Evolutionary conservation across 495 filamentous ascomycete genomes (phyloP).

Genomic region (Neurospora tetraspora): DNA sequence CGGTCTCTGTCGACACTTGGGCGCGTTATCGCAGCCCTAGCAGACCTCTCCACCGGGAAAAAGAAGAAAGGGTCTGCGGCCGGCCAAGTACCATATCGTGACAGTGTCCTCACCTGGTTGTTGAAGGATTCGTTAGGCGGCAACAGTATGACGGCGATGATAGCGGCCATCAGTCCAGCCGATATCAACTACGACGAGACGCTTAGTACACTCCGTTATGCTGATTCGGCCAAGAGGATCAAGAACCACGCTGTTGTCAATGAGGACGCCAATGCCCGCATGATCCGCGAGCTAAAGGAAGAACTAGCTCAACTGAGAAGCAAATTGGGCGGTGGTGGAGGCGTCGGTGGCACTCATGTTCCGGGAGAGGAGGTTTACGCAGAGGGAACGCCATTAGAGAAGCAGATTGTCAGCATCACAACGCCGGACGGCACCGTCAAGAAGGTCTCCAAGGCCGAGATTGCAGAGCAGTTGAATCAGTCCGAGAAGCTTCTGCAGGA

Average conservation of each 20-base stretch:
- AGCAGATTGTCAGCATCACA: slow-evolving; percentile 94
- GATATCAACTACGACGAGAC: slow-evolving; percentile 99
- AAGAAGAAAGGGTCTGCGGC: slow-evolving; percentile 58
- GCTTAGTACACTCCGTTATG: slow-evolving; percentile 88
- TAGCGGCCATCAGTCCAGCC: slow-evolving; percentile 94
- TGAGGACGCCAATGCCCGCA: slow-evolving; percentile 95
- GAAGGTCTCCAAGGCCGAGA: slow-evolving; percentile 96
- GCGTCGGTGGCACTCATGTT: slow-evolving; percentile 29
- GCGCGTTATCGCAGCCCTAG: slow-evolving; percentile 94
- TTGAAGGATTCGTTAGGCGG: slow-evolving; percentile 95
- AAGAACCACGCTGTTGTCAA: slow-evolving; percentile 99
- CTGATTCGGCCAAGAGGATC: slow-evolving; percentile 95
- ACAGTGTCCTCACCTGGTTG: slow-evolving; percentile 93
- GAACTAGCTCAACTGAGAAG: slow-evolving; percentile 78
- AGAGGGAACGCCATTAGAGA: slow-evolving; percentile 80
- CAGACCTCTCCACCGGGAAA: slow-evolving; percentile 80
- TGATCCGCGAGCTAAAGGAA: slow-evolving; percentile 97
- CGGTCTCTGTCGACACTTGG: slow-evolving; percentile 91
- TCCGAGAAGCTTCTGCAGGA: slow-evolving; percentile 94
- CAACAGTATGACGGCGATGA: slow-evolving; percentile 99
- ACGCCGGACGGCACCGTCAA: slow-evolving; percentile 77
- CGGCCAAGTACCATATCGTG: slow-evolving; percentile 89
- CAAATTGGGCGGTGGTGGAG: slow-evolving; percentile 61
- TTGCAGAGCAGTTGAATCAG: slow-evolving; percentile 89
- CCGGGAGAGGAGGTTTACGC: slow-evolving; percentile 72